These are phyloP conservation scores for Russula dissimulans DNA, from an alignment of 768 basidiomycete genomes.

Conservation along the genomic window DNA sequence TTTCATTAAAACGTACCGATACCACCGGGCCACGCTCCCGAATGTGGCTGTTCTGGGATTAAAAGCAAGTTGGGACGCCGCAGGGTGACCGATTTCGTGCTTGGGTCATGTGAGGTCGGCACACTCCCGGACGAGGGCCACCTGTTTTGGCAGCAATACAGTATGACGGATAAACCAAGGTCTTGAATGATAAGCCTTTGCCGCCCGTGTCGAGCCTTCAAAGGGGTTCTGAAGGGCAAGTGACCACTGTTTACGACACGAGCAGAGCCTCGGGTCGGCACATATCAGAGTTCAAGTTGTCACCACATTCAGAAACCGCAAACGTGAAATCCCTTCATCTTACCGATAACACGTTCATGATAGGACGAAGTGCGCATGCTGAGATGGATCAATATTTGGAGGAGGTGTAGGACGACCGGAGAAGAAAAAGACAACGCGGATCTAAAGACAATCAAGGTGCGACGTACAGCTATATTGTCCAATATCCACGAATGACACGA, in stretches of 20 bases:
- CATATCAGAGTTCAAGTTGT: not conserved
- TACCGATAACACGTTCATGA: not conserved
- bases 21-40: no score
- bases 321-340: not conserved
- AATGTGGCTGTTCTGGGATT: no score
- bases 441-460: not conserved
- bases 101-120: not conserved
- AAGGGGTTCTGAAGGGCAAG: not conserved
- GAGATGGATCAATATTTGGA: no score
- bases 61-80: not conserved
- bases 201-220: not conserved
- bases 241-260: not conserved
- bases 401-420: no score
- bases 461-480: not conserved
- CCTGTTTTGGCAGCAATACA: not conserved
- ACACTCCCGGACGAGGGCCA: no score
- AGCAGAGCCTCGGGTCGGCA: not conserved
- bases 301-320: not conserved
- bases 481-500: not conserved
- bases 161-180: not conserved
- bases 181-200: not conserved
- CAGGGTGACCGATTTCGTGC: not conserved
- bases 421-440: not conserved
- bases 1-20: no score
- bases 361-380: no score